Conservation (phyloP, 352 stramenopile genomes). For the Phytopythium cucurbitacearum region DNA sequence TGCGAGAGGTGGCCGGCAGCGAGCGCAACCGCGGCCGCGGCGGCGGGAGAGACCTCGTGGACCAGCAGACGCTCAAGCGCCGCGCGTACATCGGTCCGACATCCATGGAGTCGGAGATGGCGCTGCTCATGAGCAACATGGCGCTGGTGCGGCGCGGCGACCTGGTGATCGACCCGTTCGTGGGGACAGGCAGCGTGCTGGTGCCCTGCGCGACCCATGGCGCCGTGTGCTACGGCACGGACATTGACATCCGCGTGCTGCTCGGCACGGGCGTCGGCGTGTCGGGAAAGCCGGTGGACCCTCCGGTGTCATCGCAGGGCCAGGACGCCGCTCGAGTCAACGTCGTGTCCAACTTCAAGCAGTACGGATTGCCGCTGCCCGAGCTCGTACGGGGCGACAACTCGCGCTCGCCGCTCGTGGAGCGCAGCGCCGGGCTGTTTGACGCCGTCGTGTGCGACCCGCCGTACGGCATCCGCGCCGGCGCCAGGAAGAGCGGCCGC, state of each 20-base stretch:
- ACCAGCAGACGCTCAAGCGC: slow-evolving; percentile 93
- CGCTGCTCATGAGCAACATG: slow-evolving; percentile 94
- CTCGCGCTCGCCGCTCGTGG: slow-evolving; percentile 55
- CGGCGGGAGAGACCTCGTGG: slow-evolving; percentile 69
- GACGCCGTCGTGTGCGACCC: slow-evolving; percentile 92
- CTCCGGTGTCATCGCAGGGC: slow-evolving; percentile 9
- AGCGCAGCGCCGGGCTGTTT: slow-evolving; percentile 55
- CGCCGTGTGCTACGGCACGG: slow-evolving; percentile 92
- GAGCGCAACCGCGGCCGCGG: slow-evolving; percentile 70
- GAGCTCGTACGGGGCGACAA: slow-evolving; percentile 95
- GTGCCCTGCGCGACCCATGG: slow-evolving; percentile 92
- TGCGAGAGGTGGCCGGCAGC: slow-evolving; percentile 63
- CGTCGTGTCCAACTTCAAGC: slow-evolving; percentile 86
- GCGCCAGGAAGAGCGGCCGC: slow-evolving; percentile 90
- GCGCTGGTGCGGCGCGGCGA: slow-evolving; percentile 60
- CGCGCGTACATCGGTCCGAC: slow-evolving; percentile 96
- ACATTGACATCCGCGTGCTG: slow-evolving; percentile 96
- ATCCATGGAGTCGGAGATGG: slow-evolving; percentile 96
- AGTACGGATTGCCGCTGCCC: slow-evolving; percentile 91
- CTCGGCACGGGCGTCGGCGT: slow-evolving; percentile 85
- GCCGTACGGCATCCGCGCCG: slow-evolving; percentile 93
- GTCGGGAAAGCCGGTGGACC: slow-evolving; percentile 20
- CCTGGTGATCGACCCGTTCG: slow-evolving; percentile 95
- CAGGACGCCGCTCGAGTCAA: slow-evolving; percentile 44
- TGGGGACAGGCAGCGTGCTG: slow-evolving; percentile 96